Conservation (phyloP, 805 yeast genomes). For the Ogataea salicorniae region DNA sequence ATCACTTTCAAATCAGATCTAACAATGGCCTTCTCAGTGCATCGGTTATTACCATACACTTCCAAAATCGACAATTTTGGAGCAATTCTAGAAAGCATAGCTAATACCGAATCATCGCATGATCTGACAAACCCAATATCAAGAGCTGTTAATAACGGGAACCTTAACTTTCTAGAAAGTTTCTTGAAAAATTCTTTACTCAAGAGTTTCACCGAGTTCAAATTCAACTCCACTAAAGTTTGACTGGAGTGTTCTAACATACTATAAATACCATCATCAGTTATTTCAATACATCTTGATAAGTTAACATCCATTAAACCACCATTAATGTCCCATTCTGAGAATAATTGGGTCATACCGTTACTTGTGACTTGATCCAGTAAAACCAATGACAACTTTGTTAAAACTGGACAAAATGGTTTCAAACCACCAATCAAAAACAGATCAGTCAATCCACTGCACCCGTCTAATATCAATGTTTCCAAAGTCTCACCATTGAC, state of each 20-base stretch:
- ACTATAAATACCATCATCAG: slow-evolving; percentile 57
- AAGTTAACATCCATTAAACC: slow-evolving; percentile 60
- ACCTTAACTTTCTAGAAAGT: slow-evolving; percentile 36
- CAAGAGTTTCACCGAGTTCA: slow-evolving; percentile 68
- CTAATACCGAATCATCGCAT: slow-evolving; percentile 66
- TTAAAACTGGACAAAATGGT: slow-evolving; percentile 52
- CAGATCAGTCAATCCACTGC: slow-evolving; percentile 64
- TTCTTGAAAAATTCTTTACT: slow-evolving; percentile 45
- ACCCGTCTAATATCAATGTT: slow-evolving; percentile 63
- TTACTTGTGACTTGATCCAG: slow-evolving; percentile 66
- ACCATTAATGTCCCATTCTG: slow-evolving; percentile 47
- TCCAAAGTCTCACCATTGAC: slow-evolving; percentile 57
- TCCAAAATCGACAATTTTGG: slow-evolving; percentile 61
- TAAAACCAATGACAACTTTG: slow-evolving; percentile 50
- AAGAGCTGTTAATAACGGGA: slow-evolving; percentile 60
- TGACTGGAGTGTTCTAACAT: slow-evolving; percentile 56
- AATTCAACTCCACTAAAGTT: slow-evolving; percentile 61
- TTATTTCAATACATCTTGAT: slow-evolving; percentile 59
- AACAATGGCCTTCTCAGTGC: slow-evolving; percentile 49
- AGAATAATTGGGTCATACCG: slow-evolving; percentile 57
- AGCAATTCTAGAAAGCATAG: slow-evolving; percentile 52
- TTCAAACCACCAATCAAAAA: slow-evolving; percentile 52
- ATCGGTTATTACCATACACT: slow-evolving; percentile 74
- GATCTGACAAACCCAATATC: slow-evolving; percentile 79
- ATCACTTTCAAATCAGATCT: slow-evolving; percentile 56